Evolutionary conservation across 345 rosid species (phyloP), one percentile per base, ranked within the genome.

Genomic region (Salix brachista): DNA sequence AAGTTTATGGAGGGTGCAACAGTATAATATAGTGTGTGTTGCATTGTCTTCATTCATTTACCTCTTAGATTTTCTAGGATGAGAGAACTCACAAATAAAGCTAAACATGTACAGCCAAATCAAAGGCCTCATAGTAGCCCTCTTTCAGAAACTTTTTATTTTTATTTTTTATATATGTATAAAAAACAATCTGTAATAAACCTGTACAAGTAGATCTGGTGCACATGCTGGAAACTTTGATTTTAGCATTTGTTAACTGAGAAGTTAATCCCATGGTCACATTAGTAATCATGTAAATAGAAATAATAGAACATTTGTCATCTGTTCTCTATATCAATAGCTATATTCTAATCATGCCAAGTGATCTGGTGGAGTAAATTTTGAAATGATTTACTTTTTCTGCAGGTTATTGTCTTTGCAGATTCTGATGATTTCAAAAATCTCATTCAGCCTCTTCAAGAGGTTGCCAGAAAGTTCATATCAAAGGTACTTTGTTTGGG

Each of bases 381-480:
- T 25, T 69, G 39, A 54, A 39, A 72, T 65, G 65, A 62, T 30
- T 73, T 36, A 65, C 74, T 26, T 71, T 37, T 74, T 67, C 9
- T 78, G 75, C 86, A 94, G 98, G 89, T 90, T 79, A 83, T 87
- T 73, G 64, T 92, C 78, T 91, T 94, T 79, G 86, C 91, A n/a
- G 76, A 85, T 44, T 87, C 84, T 75, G 91, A 89, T 75, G 93
- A 89, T 36, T 85, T 91, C 75, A 71, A 86, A 80, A 85, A 78
- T 60, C 87, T 90, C 72, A 83, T 78, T 25, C 84, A 83, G 83
- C 84, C 87, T 78, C 94, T 92, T 66, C 91, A 88, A 83, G 83
- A 83, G 76, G 78, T 89, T 78, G 97, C 98, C 32, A 89, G 89
- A 77, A 92, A 85, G 74, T 91, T 92, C 89, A 89, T 86, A 83